These are phyloP conservation scores for Mycena olivaceomarginata DNA, from an alignment of 768 basidiomycete species.

Conservation along the genomic window DNA sequence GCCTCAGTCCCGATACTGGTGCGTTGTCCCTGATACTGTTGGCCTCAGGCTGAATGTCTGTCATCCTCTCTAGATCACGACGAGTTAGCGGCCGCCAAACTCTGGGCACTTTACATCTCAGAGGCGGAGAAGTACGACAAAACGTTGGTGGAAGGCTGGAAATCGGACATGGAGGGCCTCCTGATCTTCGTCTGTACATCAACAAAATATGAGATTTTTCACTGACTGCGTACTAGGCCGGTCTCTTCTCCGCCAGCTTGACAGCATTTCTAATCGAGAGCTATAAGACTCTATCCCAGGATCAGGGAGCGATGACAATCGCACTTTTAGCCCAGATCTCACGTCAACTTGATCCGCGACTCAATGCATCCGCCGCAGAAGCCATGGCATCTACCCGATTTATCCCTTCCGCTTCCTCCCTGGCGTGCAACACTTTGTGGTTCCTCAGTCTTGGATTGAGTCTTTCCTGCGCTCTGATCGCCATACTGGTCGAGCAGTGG, in stretches of 20 bases:
- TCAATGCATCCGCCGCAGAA: background rate
- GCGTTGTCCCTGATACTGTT: too few relatives aligned
- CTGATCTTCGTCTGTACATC: conserved; percentile 26
- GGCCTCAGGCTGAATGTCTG: too few relatives aligned
- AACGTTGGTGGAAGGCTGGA: conserved; percentile 29
- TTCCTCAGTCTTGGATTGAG: background rate
- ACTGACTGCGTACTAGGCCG: background rate
- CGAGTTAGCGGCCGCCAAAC: conserved; percentile 10
- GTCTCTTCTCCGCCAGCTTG: conserved; percentile 29
- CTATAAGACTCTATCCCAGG: conserved; percentile 13
- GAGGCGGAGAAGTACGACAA: conserved; percentile 33
- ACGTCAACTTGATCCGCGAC: background rate
- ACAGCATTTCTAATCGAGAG: conserved; percentile 32
- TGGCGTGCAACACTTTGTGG: conserved; percentile 16
- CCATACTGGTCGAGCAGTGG: conserved; percentile 30
- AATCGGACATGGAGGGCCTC: conserved; percentile 27
- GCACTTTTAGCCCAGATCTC: conserved; percentile 13
- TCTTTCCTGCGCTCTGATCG: conserved; percentile 27
- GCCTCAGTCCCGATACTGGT: too few relatives aligned
- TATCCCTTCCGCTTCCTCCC: background rate
- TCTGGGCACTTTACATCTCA: conserved; percentile 30
- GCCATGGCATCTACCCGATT: background rate
- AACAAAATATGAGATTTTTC: background rate
- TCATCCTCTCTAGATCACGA: background rate
- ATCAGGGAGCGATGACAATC: conserved; percentile 6